A percentile compares a stretch with the other conserved stretches of the same genome.
Evolutionary conservation across 139 green algal genomes (phyloP).

Genomic region (Asterochloris sp.): DNA sequence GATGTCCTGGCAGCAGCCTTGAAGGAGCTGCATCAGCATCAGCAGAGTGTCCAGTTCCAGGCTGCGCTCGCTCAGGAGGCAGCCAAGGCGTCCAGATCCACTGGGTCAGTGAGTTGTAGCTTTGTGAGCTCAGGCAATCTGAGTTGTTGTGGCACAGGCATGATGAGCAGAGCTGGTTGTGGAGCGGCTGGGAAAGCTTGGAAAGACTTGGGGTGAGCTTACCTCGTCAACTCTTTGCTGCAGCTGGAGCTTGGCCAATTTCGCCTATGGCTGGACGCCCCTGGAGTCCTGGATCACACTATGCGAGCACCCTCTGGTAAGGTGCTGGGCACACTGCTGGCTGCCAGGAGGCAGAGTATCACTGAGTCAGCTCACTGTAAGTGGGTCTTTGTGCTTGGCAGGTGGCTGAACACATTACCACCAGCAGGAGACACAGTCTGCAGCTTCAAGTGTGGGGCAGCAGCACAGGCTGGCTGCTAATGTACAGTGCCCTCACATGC

Average conservation of each 20-base stretch:
- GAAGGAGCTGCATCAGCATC: slow-evolving; percentile 1
- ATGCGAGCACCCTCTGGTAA: slow-evolving; percentile 7
- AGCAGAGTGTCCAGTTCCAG: neutral
- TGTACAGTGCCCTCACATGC: slow-evolving; percentile 13
- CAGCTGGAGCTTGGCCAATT: slow-evolving; percentile 11
- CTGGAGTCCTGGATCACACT: neutral
- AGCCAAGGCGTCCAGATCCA: neutral
- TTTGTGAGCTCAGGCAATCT: neutral
- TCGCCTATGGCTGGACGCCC: slow-evolving; percentile 12
- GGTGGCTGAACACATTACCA: too few relatives aligned
- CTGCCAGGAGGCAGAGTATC: too few relatives aligned
- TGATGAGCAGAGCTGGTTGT: neutral
- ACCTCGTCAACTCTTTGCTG: neutral
- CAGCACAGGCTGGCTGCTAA: slow-evolving; percentile 12
- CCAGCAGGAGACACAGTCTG: neutral
- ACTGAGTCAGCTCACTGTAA: too few relatives aligned
- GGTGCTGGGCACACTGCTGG: neutral
- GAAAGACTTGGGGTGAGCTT: too few relatives aligned
- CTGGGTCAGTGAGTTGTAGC: neutral
- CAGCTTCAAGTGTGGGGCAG: slow-evolving; percentile 14
- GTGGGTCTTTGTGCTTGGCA: too few relatives aligned
- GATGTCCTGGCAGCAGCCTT: neutral
- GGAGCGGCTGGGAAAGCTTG: too few relatives aligned
- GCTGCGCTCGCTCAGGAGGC: neutral
- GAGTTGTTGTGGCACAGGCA: neutral